Evolutionary conservation across 2,329 filamentous ascomycete genomes (phyloP).

Genomic region (Geosmithia putterillii): DNA sequence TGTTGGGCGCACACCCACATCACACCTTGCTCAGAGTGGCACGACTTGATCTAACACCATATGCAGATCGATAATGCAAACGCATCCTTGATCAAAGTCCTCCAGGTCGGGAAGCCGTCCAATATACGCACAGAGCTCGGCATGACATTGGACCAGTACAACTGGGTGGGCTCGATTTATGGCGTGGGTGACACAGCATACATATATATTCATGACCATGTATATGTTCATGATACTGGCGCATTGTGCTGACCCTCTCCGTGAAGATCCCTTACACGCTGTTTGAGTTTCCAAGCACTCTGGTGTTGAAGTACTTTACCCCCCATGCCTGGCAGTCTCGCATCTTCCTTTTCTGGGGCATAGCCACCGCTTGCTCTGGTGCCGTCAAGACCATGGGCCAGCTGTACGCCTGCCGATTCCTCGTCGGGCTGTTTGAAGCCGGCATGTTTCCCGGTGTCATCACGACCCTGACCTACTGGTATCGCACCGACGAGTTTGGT

Average conservation of each 20-base stretch:
- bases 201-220: not conserved
- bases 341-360: conserved; percentile 25
- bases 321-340: not conserved
- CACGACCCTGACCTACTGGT: conserved; percentile 40
- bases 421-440: conserved; percentile 26
- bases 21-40: not conserved
- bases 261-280: not conserved
- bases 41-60: too few species aligned
- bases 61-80: not conserved
- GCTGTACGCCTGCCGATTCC: conserved; percentile 27
- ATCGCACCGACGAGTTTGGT: not conserved
- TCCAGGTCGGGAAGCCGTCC: not conserved
- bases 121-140: not conserved
- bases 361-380: conserved; percentile 27
- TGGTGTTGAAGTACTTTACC: not conserved
- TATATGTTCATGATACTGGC: too few species aligned
- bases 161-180: not conserved
- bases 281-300: not conserved
- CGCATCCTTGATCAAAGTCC: not conserved
- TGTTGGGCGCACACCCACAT: not conserved
- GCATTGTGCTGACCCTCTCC: not conserved
- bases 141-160: not conserved
- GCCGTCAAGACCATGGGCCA: conserved; percentile 31
- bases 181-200: not conserved
- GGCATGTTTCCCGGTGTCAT: conserved; percentile 38